phyloP scores from a whole-genome alignment of 164 flowering plant species.

The Hamamelis virginiana region DNA sequence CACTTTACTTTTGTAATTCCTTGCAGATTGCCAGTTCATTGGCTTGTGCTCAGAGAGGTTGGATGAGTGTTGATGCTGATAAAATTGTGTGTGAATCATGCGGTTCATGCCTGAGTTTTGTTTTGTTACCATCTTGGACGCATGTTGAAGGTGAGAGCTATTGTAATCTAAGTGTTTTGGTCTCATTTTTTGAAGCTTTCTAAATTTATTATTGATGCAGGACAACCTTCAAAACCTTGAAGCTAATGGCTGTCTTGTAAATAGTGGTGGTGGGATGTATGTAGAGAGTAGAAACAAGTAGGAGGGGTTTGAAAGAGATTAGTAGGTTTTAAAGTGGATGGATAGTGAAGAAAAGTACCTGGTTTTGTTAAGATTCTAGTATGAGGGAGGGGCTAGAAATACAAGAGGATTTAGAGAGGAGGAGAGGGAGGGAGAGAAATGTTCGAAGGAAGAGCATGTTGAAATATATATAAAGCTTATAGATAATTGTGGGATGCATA shows the following conservation, averaged over 20 bases:
- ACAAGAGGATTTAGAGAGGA: no score
- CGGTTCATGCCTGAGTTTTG: constrained; percentile 60
- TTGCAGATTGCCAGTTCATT: constrained; percentile 78
- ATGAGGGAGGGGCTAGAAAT: no score
- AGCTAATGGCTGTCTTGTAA: not conserved
- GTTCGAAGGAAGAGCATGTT: no score
- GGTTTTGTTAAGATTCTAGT: no score
- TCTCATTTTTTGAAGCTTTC: not conserved
- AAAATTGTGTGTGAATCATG: constrained; percentile 83
- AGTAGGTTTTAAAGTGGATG: no score
- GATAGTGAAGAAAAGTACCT: no score
- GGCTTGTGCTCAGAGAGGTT: constrained; percentile 95
- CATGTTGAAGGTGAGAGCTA: constrained; percentile 62
- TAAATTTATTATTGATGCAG: not conserved
- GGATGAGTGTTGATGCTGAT: constrained; percentile 79
- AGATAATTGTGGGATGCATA: no score
- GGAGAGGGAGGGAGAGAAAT: no score
- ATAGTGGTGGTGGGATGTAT: not conserved
- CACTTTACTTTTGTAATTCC: not conserved
- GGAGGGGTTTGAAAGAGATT: no score
- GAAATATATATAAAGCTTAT: no score
- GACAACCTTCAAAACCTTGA: not conserved
- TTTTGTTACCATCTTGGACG: constrained; percentile 41
- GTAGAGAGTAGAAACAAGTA: not conserved
- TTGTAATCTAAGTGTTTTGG: not conserved